Conservation (phyloP, 164 flowering plant species). For the Vitis cinerea region DNA sequence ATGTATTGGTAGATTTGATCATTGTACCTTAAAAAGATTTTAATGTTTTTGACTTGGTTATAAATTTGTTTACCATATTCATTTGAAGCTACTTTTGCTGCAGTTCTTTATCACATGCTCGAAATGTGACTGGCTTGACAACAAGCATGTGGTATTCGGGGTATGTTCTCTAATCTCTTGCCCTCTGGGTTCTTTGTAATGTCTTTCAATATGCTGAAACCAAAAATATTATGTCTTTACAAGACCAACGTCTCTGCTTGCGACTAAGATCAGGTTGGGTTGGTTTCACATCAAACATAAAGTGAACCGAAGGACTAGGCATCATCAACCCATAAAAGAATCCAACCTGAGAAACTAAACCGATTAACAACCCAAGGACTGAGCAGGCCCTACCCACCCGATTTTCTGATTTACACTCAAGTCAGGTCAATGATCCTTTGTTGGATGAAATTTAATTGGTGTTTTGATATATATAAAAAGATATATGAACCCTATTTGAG, state of each 20-base stretch:
- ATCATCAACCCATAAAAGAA: too few relatives aligned
- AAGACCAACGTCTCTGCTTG: background rate
- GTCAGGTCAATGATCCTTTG: too few relatives aligned
- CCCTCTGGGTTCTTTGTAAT: slow-evolving; percentile 1
- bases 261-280: background rate
- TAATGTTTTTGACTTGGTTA: background rate
- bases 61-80: background rate
- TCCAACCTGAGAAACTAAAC: too few relatives aligned
- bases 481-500: too few relatives aligned
- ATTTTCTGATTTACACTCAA: too few relatives aligned
- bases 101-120: slow-evolving; percentile 52
- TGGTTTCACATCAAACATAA: background rate
- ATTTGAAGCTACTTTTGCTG: slow-evolving; percentile 4
- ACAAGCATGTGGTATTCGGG: slow-evolving; percentile 99
- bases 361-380: too few relatives aligned
- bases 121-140: slow-evolving; percentile 97
- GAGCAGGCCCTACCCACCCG: too few relatives aligned
- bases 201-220: background rate
- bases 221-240: background rate
- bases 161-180: slow-evolving; percentile 37
- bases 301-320: background rate
- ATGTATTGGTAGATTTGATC: background rate
- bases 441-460: too few relatives aligned
- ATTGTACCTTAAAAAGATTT: background rate
- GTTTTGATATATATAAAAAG: too few relatives aligned